Evolutionary conservation across 768 basidiomycete species (phyloP), one percentile per base, ranked within the genome.

Genomic region (Myochromella boudieri): DNA sequence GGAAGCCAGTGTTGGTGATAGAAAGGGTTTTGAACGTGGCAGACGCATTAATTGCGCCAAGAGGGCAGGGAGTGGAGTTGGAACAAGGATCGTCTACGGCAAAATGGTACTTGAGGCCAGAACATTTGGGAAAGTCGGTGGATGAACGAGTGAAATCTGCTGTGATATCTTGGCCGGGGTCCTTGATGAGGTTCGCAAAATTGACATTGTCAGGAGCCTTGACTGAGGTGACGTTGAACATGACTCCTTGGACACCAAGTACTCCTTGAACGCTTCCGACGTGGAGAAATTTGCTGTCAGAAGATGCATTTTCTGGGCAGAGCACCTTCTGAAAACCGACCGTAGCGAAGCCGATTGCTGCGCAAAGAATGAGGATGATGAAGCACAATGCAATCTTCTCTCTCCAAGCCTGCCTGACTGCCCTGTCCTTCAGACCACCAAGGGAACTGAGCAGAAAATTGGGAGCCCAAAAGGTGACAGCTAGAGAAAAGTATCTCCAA

Each of bases 341-440:
- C 29, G 97, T 99, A 45, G 86, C 76, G 68, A 99, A 99, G 8
- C 91, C 95, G 42, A 97, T 80, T 36, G 72, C 65, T 15, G 75
- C 83, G 55, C 95, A 97, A 15, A 97, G 67, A 34, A 93, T 29
- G 46, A 80, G 54, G 41, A 93, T 90, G 60, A 97, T 85, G 65
- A 89, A 83, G 68, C 95, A 97, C 3, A 99, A 74, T 5, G 93
- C 82, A 48, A 95, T 84, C 75, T 98, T 99, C 68, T 99, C 97
- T 61, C 95, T 82, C 97, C 97, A 99, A 1, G 97, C 97, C 65
- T 97, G 91, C 51, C 83, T 74, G 43, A 80, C 76, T 28, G 80
- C 74, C 57, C 78, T 78, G 66, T 95, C 92, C 61, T 80, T 86
- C 63, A 97, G 75, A 36, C 92, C 90, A 47, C 87, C 89, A 9